These are phyloP conservation scores for Monosporascus sp. DNA, from an alignment of 2,329 filamentous ascomycete genomes.

Conservation along the genomic window DNA sequence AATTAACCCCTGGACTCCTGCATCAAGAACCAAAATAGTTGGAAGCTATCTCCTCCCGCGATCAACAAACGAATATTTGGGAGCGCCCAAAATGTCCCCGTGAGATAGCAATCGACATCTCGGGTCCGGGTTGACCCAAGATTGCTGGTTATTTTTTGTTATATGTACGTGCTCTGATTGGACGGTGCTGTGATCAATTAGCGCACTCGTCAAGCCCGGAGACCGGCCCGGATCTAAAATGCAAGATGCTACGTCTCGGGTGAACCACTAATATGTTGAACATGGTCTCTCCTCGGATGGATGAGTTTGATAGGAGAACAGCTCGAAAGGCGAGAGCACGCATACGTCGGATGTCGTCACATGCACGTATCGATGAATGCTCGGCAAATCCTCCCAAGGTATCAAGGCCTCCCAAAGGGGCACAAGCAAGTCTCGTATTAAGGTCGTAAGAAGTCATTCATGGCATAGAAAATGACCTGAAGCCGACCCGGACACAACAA, in stretches of 20 bases:
- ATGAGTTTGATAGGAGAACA: too few species aligned
- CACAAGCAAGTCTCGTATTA: not conserved
- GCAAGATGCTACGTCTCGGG: not conserved
- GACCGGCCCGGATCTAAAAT: not conserved
- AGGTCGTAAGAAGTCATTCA: not conserved
- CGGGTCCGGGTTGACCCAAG: not conserved
- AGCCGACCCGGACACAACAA: not conserved
- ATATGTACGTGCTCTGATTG: not conserved
- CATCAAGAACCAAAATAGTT: too few species aligned
- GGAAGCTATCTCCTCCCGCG: too few species aligned
- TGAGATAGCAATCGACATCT: not conserved
- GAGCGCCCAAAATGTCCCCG: too few species aligned
- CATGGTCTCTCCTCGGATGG: not conserved
- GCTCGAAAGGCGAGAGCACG: too few species aligned
- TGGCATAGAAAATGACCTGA: not conserved
- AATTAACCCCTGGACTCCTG: too few species aligned
- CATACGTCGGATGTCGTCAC: not conserved
- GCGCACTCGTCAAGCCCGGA: not conserved
- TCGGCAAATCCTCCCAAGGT: not conserved
- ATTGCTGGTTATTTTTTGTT: not conserved
- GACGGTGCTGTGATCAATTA: not conserved
- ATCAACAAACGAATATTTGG: too few species aligned
- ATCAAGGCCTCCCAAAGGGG: not conserved
- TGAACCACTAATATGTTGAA: not conserved
- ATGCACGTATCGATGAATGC: not conserved